Conservation (phyloP, 2,329 filamentous ascomycete genomes). For the Helotiales sp. region DNA sequence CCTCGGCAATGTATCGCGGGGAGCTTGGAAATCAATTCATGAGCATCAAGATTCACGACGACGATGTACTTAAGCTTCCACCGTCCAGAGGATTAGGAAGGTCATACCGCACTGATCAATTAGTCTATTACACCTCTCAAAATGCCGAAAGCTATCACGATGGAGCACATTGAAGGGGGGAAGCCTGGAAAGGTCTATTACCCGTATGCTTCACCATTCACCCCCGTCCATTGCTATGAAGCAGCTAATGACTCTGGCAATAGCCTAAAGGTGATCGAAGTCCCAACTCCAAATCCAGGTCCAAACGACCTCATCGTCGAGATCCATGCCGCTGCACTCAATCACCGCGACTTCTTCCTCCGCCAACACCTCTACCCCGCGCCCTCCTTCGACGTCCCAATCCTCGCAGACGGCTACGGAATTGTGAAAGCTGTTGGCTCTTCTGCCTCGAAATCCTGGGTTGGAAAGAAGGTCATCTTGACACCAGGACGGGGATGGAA, state of each 20-base stretch:
- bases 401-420: conserved; percentile 83
- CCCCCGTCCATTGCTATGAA: neutral
- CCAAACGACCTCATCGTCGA: conserved; percentile 71
- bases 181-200: conserved; percentile 91
- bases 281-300: conserved; percentile 63
- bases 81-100: neutral
- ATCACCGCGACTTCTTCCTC: conserved; percentile 94
- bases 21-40: conserved; percentile 3
- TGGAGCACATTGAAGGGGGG: conserved; percentile 67
- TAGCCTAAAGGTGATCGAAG: conserved; percentile 55
- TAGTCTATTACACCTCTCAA: conserved; percentile 1
- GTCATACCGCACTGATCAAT: neutral
- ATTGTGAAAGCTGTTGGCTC: conserved; percentile 66
- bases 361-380: conserved; percentile 89
- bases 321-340: conserved; percentile 78
- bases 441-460: conserved; percentile 47
- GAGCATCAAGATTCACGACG: neutral
- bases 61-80: neutral
- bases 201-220: conserved; percentile 53
- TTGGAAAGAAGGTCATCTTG: conserved; percentile 73
- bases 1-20: conserved; percentile 1
- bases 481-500: conserved; percentile 80
- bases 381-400: conserved; percentile 73
- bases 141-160: conserved; percentile 32
- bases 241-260: conserved; percentile 44